Evolutionary conservation across 805 yeast genomes (phyloP), one percentile per base, ranked within the genome.

Genomic region (Ogataea glucozyma): DNA sequence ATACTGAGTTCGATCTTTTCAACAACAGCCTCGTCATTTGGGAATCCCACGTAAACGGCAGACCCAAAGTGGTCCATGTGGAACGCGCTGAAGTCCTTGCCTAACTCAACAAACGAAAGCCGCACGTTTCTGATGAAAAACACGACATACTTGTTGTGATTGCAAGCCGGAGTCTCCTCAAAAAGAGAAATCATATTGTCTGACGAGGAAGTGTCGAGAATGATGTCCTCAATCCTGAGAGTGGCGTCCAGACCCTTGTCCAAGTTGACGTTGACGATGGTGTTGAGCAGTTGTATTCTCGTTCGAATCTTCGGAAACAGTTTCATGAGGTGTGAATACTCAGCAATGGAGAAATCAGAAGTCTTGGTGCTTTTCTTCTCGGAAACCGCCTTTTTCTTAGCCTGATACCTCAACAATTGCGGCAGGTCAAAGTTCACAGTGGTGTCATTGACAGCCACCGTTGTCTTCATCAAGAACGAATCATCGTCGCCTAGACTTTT

Each of bases 161-260:
- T 29, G 11, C 37, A 40, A 2, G 40, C 33, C n/a, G 44, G 23
- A 7, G 41, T 21, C 16, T 35, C 10, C 6, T 43, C 52, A 40
- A 57, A 58, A n/a, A 61, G 41, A 2, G 63, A 55, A 2, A 51
- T 44, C 16, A 52, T 24, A 26, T 54, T 57, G 40, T 53, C 58
- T 6, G 58, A 45, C 5, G 51, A 41, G 4, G 64, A 51, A 3
- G 61, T 55, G 47, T 61, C 65, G 9, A 58, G 13, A 2, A 56
- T 37, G 2, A 54, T 40, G 43, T 62, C 66, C 36, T 59, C 62
- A 9, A 58, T 13, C 12, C 46, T 22, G 16, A 58, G 24, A 14
- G 44, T 36, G 4, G 41, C 23, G 2, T 39, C 18, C 6, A 59
- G 14, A 4, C 43, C 43, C 2, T 53, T 52, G 6, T 37, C 31